Base-by-base conservation (phyloP, 1,284 basidiomycete genomes). In the Athelia sp. region DNA sequence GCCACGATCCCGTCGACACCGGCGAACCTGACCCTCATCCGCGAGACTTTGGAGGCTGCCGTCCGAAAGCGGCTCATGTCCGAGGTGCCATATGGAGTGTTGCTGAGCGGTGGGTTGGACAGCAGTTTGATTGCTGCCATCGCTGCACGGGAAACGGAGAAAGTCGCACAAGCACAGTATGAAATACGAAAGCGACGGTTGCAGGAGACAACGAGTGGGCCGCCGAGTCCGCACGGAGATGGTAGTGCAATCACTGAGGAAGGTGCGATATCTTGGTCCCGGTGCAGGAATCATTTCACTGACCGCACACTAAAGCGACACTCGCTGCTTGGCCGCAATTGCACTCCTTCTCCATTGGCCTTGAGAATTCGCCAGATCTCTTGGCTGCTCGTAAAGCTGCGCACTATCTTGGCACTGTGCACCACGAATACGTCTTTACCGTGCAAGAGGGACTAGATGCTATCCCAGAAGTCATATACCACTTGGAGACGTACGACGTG, bases 401-500 rank as follows among this genome's bases (percentile, higher is more conserved):
- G 26, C 87, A 88, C 60, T 98, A 83, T 73, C 78, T 99, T 44
- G 95, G 95, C 38, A 99, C 97, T 0, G 82, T 90, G 3, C 97
- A 99, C 66, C 96, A 99, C 68, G 97, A 98, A 72, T 98, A 95
- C 70, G 90, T 93, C 17, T 99, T 99, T 71, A 98, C 96, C 17
- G 93, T 99, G 10, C 93, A 99, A 68, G 97, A 99, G 70, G 97
- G 97, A 49, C 75, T 99, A 45, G 97, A 99, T 62, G 97, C 97
- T 4, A 88, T 99, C 52, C 90, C 93, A 3, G 97, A 99, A 55
- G 97, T 99, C 54, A 98, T 99, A 60, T 90, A 98, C 71, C 97
- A 99, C 68, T 82, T 99, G 43, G 97, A 99, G 75, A 99, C 97
- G 1, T 99, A 93, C 71, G 97, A 99, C 66, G 97, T 99, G 49